Percentiles rank a stretch among this genome's conserved stretches.
phyloP scores from a whole-genome alignment of 805 yeast genomes.

The Pichia phayaonensis region DNA sequence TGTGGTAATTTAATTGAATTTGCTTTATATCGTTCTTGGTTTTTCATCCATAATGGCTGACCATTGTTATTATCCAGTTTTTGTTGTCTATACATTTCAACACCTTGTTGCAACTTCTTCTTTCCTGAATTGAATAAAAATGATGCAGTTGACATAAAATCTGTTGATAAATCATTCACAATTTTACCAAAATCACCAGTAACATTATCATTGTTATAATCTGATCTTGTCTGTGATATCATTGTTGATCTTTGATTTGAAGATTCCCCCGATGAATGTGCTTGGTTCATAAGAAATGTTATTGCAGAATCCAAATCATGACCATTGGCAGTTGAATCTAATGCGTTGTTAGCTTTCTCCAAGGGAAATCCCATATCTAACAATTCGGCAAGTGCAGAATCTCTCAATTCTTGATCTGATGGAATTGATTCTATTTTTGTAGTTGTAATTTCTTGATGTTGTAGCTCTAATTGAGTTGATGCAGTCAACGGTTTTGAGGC shows the following conservation, averaged over 20 bases:
- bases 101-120: constrained; percentile 52
- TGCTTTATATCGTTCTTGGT: constrained; percentile 41
- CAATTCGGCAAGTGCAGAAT: constrained; percentile 55
- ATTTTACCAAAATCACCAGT: constrained; percentile 31
- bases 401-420: constrained; percentile 21
- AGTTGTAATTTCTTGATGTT: not conserved
- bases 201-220: not conserved
- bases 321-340: constrained; percentile 44
- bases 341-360: constrained; percentile 52
- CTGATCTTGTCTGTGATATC: not conserved
- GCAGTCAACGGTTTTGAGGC: not conserved
- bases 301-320: constrained; percentile 59
- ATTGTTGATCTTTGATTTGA: not conserved
- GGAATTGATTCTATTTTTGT: not conserved
- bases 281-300: constrained; percentile 53
- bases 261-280: constrained; percentile 31
- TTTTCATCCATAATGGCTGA: constrained; percentile 72
- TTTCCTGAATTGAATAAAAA: constrained; percentile 50
- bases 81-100: constrained; percentile 46
- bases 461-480: not conserved
- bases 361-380: constrained; percentile 74
- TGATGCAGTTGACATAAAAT: constrained; percentile 53
- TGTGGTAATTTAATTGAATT: constrained; percentile 29
- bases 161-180: constrained; percentile 48
- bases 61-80: constrained; percentile 24